Base-by-base conservation (phyloP, 2,329 filamentous ascomycete species). In the Pleomassaria siparia region DNA sequence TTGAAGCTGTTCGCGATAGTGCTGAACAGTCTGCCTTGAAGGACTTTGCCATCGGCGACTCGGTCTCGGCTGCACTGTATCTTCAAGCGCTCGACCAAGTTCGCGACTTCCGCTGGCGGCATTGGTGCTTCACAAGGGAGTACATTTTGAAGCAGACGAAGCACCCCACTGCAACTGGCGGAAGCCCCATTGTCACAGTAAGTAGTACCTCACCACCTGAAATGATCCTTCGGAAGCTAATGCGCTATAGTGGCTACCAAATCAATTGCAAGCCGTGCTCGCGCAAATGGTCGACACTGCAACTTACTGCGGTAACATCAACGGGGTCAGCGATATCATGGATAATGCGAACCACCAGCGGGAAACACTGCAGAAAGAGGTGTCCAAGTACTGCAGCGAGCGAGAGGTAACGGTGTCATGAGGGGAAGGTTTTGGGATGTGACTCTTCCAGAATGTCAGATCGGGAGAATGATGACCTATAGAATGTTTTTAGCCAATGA, bases 71-170 rank as follows among this genome's bases (percentile, higher is more conserved):
- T 9, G 69, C 74, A 5, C 54, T 76, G 16, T 79, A 78, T 48
- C 67, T 79, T 15, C 69, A 72, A 28, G 72, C 76, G 21, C 76
- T 91, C 40, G 80, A 92, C 66, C 84, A 91, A 70, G 86, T 92
- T 8, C 82, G 88, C 46, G 87, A 89, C 66, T 92, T 92, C 75
- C 76, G 88, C 50, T 92, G 88, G 86, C 77, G 88, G 6, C 88
- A 92, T 71, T 92, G 88, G 88, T 89, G 87, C 68, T 92, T 92
- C 65, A 89, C 87, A 2, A 79, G 88, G 49, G 88, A 91, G 76
- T 92, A 92, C 66, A 91, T 92, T 59, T 79, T 92, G 53, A 89
- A 90, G 76, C 82, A 83, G 63, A 91, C 86, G 0, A 76, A 74
- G 15, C 87, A 92, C 64, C 87, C 88, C 0, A 89, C 86, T 2